A percentile compares a stretch with the other conserved stretches of the same genome.
Conservation (phyloP, 139 green algal genomes). For the Raphidocelis subcapitata region DNA sequence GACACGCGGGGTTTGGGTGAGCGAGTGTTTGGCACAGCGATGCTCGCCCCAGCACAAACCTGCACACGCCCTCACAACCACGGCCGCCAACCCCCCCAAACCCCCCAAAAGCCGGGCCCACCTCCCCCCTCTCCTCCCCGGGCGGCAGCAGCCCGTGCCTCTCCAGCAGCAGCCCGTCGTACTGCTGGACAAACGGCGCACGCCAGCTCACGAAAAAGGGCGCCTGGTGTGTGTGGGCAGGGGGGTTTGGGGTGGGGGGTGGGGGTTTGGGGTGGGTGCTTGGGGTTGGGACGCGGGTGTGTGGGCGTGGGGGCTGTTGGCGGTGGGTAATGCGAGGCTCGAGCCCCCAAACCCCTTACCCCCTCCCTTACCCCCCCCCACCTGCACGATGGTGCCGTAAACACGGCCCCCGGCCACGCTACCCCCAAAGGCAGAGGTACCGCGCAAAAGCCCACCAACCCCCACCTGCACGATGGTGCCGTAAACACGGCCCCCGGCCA, state of each 20-base stretch:
- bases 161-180: slow-evolving; percentile 6
- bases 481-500: background rate
- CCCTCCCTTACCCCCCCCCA: background rate
- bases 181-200: background rate
- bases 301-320: too few species aligned
- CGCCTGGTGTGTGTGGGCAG: background rate
- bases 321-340: too few species aligned
- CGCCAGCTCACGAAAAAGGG: slow-evolving; percentile 19
- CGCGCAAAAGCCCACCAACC: background rate
- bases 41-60: background rate
- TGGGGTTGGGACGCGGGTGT: too few species aligned
- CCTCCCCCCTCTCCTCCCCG: background rate
- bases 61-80: background rate
- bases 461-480: background rate
- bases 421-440: background rate
- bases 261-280: too few species aligned
- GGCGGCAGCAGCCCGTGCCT: slow-evolving; percentile 3
- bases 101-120: background rate
- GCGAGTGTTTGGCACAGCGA: background rate
- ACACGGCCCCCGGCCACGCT: background rate
- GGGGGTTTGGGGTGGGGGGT: too few species aligned
- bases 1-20: background rate
- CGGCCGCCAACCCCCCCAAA: background rate
- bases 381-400: background rate
- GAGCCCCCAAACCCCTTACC: too few species aligned